Conservation (phyloP, 2,329 filamentous ascomycete genomes). For the Phaeosphaeriaceae sp. region DNA sequence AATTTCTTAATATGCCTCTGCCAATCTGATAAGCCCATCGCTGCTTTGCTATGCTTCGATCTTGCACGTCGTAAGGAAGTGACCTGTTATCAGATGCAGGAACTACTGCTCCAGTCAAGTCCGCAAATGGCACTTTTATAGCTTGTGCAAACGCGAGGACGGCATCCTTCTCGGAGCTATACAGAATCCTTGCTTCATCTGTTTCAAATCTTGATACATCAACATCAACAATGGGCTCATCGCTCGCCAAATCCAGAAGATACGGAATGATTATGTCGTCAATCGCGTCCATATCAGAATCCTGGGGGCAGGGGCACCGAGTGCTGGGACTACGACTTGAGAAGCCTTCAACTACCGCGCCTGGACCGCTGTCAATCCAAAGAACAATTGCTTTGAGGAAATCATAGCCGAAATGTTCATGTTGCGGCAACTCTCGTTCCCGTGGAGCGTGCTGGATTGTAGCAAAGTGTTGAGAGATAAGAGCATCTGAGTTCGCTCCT, state of each 20-base stretch:
- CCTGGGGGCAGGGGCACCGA: conserved; percentile 60
- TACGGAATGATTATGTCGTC: conserved; percentile 66
- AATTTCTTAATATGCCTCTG: conserved; percentile 64
- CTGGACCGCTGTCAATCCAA: conserved; percentile 66
- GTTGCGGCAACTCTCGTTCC: conserved; percentile 40
- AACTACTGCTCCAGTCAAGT: conserved; percentile 52
- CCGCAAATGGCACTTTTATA: conserved; percentile 59
- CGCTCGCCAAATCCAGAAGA: conserved; percentile 60
- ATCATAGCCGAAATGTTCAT: conserved; percentile 67
- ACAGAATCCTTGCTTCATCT: conserved; percentile 60
- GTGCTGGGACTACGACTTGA: conserved; percentile 53
- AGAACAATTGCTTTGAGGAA: conserved; percentile 68
- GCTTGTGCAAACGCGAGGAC: conserved; percentile 63
- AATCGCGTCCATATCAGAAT: conserved; percentile 59
- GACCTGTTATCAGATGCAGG: conserved; percentile 24
- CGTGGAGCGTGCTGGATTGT: conserved; percentile 55
- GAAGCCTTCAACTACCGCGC: conserved; percentile 63
- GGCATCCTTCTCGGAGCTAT: conserved; percentile 60
- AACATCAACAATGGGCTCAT: conserved; percentile 60
- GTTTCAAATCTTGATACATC: conserved; percentile 65
- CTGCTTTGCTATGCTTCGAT: conserved; percentile 51
- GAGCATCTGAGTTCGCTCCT: conserved; percentile 44
- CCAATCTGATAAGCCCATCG: conserved; percentile 68
- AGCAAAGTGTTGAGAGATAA: conserved; percentile 55
- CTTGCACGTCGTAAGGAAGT: conserved; percentile 46